Conservation (phyloP, 73 alveolate species). For the Durusdinium trenchii region DNA sequence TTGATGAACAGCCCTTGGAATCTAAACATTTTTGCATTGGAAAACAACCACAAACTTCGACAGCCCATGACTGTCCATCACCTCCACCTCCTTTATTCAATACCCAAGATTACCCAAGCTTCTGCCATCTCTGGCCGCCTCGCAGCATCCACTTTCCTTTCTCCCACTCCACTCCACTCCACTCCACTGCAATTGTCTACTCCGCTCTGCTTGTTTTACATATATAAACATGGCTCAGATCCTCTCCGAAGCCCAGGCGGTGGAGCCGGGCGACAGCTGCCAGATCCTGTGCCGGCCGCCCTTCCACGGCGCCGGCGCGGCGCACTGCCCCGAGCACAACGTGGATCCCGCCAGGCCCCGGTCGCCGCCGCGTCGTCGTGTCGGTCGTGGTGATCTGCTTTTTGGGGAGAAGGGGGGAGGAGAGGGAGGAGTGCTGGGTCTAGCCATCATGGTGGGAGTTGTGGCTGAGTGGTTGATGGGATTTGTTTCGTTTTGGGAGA, state of each 20-base stretch:
- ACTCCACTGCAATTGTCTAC: background rate
- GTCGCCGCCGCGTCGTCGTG: no score
- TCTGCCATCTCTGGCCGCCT: no score
- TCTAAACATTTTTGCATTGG: no score
- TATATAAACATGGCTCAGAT: background rate
- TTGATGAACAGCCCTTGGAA: no score
- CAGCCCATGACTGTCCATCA: no score
- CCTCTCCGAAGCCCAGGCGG: background rate
- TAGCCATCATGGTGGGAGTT: background rate
- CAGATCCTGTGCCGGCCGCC: slow-evolving; percentile 4
- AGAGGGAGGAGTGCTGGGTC: no score
- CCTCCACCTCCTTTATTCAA: no score
- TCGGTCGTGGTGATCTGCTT: no score
- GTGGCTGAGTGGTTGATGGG: background rate
- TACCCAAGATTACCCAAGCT: no score
- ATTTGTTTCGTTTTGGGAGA: background rate
- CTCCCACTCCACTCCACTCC: background rate
- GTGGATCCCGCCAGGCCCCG: slow-evolving; percentile 46
- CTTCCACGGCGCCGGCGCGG: background rate
- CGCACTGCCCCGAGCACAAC: slow-evolving; percentile 11
- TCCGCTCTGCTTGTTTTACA: background rate
- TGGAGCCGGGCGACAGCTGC: slow-evolving; percentile 54
- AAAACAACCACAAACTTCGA: no score
- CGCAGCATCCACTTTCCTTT: no score
- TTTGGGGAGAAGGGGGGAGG: no score